A percentile compares a stretch with the other conserved stretches of the same genome.
Evolutionary conservation across 2,329 filamentous ascomycete species (phyloP).

Genomic region (Penicillium sp.): DNA sequence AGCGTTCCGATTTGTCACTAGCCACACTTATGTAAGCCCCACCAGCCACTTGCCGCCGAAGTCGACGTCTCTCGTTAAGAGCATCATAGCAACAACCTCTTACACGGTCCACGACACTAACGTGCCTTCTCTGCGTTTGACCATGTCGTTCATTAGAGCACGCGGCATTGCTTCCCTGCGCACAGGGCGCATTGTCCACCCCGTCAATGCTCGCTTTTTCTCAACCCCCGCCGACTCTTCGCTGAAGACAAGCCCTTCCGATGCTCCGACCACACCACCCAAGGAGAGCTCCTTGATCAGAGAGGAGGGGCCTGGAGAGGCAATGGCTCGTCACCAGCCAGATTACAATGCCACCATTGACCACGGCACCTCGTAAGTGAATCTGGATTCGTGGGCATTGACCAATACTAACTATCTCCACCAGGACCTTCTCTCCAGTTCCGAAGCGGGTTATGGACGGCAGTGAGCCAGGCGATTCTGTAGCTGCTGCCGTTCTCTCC

Average conservation of each 20-base stretch:
- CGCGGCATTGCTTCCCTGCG: conserved; percentile 36
- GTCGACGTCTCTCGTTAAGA: conserved; percentile 11
- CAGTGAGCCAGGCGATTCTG: conserved; percentile 69
- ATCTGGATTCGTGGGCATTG: conserved; percentile 5
- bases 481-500: conserved; percentile 81
- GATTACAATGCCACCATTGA: conserved; percentile 79
- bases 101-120: neutral
- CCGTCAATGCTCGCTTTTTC: conserved; percentile 38
- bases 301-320: conserved; percentile 48
- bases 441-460: conserved; percentile 88
- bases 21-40: conserved; percentile 15
- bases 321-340: conserved; percentile 63
- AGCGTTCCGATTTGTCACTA: conserved; percentile 9
- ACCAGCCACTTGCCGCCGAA: conserved; percentile 13
- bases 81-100: conserved; percentile 17
- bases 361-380: conserved; percentile 80
- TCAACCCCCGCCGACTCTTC: conserved; percentile 48
- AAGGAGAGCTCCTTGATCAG: conserved; percentile 47
- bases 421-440: conserved; percentile 85
- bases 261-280: conserved; percentile 39
- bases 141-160: conserved; percentile 65
- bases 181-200: conserved; percentile 25
- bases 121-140: conserved; percentile 17
- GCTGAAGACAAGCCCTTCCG: conserved; percentile 48
- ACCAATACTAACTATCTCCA: conserved; percentile 25